Evolutionary conservation across 192 early-diverging fungal species (phyloP), one percentile per base, ranked within the genome.

Genomic region (Entophlyctis helioformis): DNA sequence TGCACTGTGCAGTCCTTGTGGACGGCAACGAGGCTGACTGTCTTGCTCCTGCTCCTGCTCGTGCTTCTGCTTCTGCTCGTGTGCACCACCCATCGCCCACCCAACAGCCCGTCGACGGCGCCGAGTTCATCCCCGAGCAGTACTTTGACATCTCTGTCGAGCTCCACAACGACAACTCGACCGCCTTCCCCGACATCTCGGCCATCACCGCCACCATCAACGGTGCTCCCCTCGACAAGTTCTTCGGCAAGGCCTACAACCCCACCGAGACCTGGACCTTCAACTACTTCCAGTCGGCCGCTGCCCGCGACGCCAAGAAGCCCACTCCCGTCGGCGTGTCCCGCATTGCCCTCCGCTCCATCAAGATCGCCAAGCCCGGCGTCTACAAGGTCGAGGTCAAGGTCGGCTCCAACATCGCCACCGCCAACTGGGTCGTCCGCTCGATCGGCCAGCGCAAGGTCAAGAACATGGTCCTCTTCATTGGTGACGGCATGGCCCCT

Each of bases 401-500:
- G n/a, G 4, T n/a, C 37, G 37, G 70, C 71, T 59, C 66, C 56
- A 36, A 46, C 44, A 29, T 54, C 45, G 19, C 40, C 64, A 39
- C 53, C 48, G 33, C 45, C 54, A 44, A 57, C 73, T 40, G 75
- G 75, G 36, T 52, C 51, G 34, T 78, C 73, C 52, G 45, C 66
- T 24, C 56, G 70, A 41, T 47, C 51, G 39, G 50, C 12, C 62
- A 60, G 46, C 60, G 64, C 42, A 76, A 71, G 52, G 78, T 61
- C 52, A 78, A 78, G 66, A 81, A 81, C 59, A 61, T 73, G 5
- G 64, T 76, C 24, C 45, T 78, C 25, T 81, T 81, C 56, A 78
- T 78, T 50, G 69, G 71, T 50, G 78, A 81, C 42, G 78, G 76
- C 65, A 78, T 72, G 60, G 71, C 55, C 26, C 55, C 69, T 6